phyloP scores from a whole-genome alignment of 176 grass and related monocot genomes.

The barley (Hordeum vulgare) region MorexV3_pseudomolecules_assembly NC_058520.1:250748874-250749373 shows the following conservation, averaged over 20 bases:
- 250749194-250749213: background rate
- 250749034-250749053: slow-evolving; percentile 63
- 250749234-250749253: background rate
- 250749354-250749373: background rate
- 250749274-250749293: background rate
- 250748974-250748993: slow-evolving; percentile 90
- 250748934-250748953: slow-evolving; percentile 69
- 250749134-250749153: background rate
- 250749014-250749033: slow-evolving; percentile 90
- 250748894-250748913: slow-evolving; percentile 88
- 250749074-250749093: background rate
- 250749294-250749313: background rate
- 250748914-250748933: slow-evolving; percentile 78
- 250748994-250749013: slow-evolving; percentile 72
- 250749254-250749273: background rate
- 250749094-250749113: slow-evolving; percentile 4
- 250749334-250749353: background rate
- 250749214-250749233: background rate
- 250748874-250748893: slow-evolving; percentile 76
- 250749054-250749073: slow-evolving; percentile 62
- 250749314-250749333: background rate
- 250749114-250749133: background rate
- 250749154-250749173: background rate
- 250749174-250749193: background rate
- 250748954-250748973: slow-evolving; percentile 87